phyloP scores from a whole-genome alignment of 73 alveolate species.

The Halteria grandinella region DNA sequence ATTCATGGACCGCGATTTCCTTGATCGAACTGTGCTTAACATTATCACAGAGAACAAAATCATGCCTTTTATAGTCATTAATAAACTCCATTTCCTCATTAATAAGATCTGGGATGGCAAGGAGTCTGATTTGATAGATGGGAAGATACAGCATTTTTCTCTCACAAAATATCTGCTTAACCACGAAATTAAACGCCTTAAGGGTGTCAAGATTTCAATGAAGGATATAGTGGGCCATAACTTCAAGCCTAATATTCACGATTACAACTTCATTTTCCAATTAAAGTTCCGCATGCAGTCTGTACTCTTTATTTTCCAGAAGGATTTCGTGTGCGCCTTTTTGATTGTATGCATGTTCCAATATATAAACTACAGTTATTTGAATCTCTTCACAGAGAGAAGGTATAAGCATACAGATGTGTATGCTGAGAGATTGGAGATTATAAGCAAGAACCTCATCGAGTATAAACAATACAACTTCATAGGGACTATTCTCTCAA shows the following conservation, averaged over 20 bases:
- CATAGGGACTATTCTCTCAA: conserved; percentile 58
- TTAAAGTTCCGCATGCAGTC: conserved; percentile 50
- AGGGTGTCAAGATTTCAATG: conserved; percentile 39
- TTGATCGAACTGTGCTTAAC: conserved; percentile 54
- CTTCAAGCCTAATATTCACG: conserved; percentile 58
- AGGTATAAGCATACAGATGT: conserved; percentile 36
- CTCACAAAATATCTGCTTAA: conserved; percentile 13
- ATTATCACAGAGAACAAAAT: conserved; percentile 52
- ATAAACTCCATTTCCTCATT: conserved; percentile 33
- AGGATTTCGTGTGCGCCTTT: conserved; percentile 57
- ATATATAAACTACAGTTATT: conserved; percentile 52
- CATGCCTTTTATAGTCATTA: conserved; percentile 5
- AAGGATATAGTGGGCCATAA: conserved; percentile 11
- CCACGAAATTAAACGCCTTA: conserved; percentile 13
- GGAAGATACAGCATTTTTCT: conserved; percentile 59
- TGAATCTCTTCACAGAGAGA: conserved; percentile 21
- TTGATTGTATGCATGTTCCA: conserved; percentile 20
- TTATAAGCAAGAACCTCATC: background rate
- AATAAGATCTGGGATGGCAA: conserved; percentile 65
- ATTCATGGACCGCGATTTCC: conserved; percentile 57
- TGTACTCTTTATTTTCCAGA: conserved; percentile 15
- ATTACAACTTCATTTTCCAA: conserved; percentile 55
- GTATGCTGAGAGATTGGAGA: conserved; percentile 5
- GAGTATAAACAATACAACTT: conserved; percentile 40
- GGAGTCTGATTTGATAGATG: conserved; percentile 54